These are phyloP conservation scores for Ganoderma meredithae DNA, from an alignment of 1,284 basidiomycete species.

Conservation along the genomic window DNA sequence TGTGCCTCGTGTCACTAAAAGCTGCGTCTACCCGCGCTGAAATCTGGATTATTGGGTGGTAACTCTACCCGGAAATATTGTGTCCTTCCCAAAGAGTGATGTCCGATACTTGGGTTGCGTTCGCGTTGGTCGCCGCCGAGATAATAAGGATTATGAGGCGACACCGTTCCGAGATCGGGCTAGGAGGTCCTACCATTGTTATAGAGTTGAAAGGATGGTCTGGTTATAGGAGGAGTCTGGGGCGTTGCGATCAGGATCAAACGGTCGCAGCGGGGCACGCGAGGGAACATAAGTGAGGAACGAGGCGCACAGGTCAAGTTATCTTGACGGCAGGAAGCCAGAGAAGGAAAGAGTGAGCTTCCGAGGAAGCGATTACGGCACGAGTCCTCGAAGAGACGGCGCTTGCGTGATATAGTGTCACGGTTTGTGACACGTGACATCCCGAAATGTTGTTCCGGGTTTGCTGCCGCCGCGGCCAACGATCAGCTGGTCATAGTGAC, in stretches of 20 bases:
- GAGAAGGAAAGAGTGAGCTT: background rate
- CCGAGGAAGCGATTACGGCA: no score
- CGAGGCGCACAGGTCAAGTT: no score
- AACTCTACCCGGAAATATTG: background rate
- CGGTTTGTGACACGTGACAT: background rate
- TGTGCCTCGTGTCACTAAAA: background rate
- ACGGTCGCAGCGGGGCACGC: background rate
- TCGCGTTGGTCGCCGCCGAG: background rate
- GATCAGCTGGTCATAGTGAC: background rate
- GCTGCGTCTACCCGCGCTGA: no score
- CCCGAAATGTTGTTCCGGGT: background rate
- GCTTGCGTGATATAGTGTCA: no score
- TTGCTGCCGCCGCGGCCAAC: background rate
- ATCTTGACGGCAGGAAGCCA: background rate
- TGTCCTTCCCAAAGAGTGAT: background rate
- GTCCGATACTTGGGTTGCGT: background rate
- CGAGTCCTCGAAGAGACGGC: no score
- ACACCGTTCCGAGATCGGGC: background rate
- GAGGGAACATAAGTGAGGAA: background rate
- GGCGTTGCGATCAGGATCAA: background rate
- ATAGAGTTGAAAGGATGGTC: background rate
- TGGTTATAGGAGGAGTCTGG: background rate
- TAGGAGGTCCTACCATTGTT: background rate
- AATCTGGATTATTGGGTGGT: background rate
- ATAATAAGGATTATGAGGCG: background rate